Percentiles rank a stretch among this genome's conserved stretches.
Conservation (phyloP, 2,329 filamentous ascomycete species). For the Pseudocercospora eumusae region DNA sequence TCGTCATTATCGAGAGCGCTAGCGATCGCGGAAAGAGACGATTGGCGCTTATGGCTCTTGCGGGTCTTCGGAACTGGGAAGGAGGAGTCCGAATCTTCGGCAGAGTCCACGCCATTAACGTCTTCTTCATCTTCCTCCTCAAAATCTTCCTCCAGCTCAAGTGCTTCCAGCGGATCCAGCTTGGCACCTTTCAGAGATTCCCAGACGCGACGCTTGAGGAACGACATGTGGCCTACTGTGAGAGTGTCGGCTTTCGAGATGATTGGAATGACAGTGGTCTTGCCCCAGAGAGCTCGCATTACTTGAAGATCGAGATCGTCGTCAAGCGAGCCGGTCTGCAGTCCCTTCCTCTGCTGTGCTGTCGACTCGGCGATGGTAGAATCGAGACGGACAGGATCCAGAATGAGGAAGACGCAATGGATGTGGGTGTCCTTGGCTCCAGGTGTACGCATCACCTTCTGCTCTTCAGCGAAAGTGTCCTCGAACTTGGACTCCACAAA, state of each 20-base stretch:
- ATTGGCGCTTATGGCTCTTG: conserved; percentile 31
- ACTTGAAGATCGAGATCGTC: conserved; percentile 90
- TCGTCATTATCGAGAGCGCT: conserved; percentile 44
- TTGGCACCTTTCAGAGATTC: conserved; percentile 81
- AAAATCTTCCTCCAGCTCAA: conserved; percentile 78
- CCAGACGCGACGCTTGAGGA: conserved; percentile 88
- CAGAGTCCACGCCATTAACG: conserved; percentile 41
- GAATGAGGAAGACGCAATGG: conserved; percentile 87
- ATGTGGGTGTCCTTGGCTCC: conserved; percentile 96
- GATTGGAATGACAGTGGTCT: conserved; percentile 92
- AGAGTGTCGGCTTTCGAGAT: conserved; percentile 97
- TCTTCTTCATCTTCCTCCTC: conserved; percentile 53
- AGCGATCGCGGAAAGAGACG: conserved; percentile 28
- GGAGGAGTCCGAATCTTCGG: conserved; percentile 38
- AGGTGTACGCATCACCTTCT: conserved; percentile 92
- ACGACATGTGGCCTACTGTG: conserved; percentile 90
- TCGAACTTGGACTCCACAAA: conserved; percentile 99
- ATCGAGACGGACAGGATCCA: conserved; percentile 82
- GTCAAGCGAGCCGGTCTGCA: conserved; percentile 57
- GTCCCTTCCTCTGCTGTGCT: conserved; percentile 24
- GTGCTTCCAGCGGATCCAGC: conserved; percentile 82
- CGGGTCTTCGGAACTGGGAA: conserved; percentile 20
- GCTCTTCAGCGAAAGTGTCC: conserved; percentile 95
- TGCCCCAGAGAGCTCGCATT: conserved; percentile 81
- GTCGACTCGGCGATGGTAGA: conserved; percentile 55